Evolutionary conservation across 1,139 yeast species (phyloP).

Genomic region (Suhomyces maxii): DNA sequence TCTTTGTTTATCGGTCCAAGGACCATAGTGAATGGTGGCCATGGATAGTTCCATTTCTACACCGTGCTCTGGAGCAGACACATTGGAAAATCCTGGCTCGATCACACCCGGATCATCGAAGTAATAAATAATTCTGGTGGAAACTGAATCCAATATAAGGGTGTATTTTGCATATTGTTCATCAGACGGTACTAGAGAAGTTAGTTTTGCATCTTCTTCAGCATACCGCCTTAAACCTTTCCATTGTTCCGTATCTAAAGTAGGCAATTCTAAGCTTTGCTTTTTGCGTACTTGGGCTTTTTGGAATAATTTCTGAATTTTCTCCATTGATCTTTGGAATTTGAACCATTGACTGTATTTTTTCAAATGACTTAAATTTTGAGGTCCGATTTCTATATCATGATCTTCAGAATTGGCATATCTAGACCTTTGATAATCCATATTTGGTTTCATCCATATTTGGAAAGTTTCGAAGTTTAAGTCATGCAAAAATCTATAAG

Average conservation of each 20-base stretch:
- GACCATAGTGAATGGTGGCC: slow-evolving; percentile 82
- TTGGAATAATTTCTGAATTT: slow-evolving; percentile 4
- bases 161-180: slow-evolving; percentile 85
- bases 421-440: slow-evolving; percentile 43
- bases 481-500: slow-evolving; percentile 47
- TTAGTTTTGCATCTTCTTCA: slow-evolving; percentile 31
- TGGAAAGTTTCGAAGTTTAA: slow-evolving; percentile 52
- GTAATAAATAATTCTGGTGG: slow-evolving; percentile 55
- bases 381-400: not conserved
- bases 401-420: slow-evolving; percentile 8
- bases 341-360: slow-evolving; percentile 25
- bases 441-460: slow-evolving; percentile 66
- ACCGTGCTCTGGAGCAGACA: slow-evolving; percentile 60
- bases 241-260: slow-evolving; percentile 27
- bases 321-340: slow-evolving; percentile 22
- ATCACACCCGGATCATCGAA: slow-evolving; percentile 67
- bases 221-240: slow-evolving; percentile 46
- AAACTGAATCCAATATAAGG: slow-evolving; percentile 65
- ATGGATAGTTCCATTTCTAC: slow-evolving; percentile 57
- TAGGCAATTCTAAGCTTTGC: slow-evolving; percentile 1
- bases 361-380: slow-evolving; percentile 16
- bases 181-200: slow-evolving; percentile 27
- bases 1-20: slow-evolving; percentile 93
- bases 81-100: slow-evolving; percentile 3
- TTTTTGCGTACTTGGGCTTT: slow-evolving; percentile 2